Base-by-base conservation (phyloP, 1,139 yeast species). In the Candida dubliniensis region DNA sequence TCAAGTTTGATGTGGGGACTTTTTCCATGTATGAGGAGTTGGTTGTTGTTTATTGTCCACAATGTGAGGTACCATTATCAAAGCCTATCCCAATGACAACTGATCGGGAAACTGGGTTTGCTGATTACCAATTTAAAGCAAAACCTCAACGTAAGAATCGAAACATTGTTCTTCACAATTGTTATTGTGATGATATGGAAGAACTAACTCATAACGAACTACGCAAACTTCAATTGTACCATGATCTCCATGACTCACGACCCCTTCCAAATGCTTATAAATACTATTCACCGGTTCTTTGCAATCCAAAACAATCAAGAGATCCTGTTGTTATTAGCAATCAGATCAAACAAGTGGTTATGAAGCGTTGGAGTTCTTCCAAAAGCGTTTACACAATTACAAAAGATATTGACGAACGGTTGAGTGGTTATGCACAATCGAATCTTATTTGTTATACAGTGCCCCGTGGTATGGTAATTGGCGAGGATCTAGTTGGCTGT, bases 401-500 rank as follows among this genome's bases (percentile, higher is more conserved):
- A 14, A 23, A 23, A 10, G 36, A 18, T 3, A 12, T 30, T 18
- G 10, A 15, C 1, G n/a, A 8, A 10, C 3, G 18, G 18, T 23
- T 34, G 8, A 11, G 27, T 11, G 11, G 23, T 10, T 34, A 34
- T 23, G 8, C 10, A 24, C 26, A 52, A 15, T 51, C 54, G 53
- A 61, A 60, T 47, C 48, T 59, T 40, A 47, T 60, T 12, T 57
- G 56, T 35, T 41, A 51, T 6, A 58, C 67, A 3, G 45, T 54
- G 14, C 43, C 47, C 2, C 44, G 48, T 14, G 46, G 54, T 1
- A 47, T 56, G 15, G 50, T 48, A 23, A 49, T 60, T 41, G 57
- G 56, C 33, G 66, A 61, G 42, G 69, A 69, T 46, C 54, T 71
- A 38, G 68, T 64, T 11, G 66, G 64, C 0, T 61, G 66, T 40